phyloP scores from a whole-genome alignment of 1,284 basidiomycete genomes.

The Sporisorium scitamineum region DNA sequence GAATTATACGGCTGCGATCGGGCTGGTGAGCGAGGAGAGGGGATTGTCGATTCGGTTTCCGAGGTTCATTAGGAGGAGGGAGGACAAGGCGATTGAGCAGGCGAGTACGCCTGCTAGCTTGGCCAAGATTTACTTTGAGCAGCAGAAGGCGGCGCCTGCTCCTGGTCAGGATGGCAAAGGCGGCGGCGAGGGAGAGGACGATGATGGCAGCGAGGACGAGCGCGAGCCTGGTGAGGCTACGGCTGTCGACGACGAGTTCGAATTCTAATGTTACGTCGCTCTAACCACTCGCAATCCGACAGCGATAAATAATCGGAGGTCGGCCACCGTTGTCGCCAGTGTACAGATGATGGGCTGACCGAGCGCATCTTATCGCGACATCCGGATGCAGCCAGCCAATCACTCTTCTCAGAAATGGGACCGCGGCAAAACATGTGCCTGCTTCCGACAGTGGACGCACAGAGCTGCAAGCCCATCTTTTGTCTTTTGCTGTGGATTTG shows the following conservation, averaged over 20 bases:
- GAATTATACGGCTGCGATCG: conserved; percentile 83
- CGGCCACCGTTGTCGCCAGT: not conserved
- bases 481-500: too few relatives aligned
- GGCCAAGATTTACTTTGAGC: conserved; percentile 59
- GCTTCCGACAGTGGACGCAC: too few relatives aligned
- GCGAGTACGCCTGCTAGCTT: conserved; percentile 55
- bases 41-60: conserved; percentile 73
- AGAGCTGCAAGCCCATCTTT: too few relatives aligned
- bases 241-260: conserved; percentile 26
- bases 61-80: conserved; percentile 67
- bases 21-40: conserved; percentile 75
- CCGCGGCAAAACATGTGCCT: too few relatives aligned
- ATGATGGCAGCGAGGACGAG: conserved; percentile 16
- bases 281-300: not conserved
- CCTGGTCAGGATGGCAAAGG: conserved; percentile 16
- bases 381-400: not conserved
- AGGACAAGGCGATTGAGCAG: conserved; percentile 58
- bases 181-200: conserved; percentile 18
- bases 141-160: conserved; percentile 46
- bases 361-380: not conserved
- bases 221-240: not conserved
- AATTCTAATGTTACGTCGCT: conserved; percentile 24
- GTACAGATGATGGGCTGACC: too few relatives aligned
- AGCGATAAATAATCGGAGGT: not conserved
- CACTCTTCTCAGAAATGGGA: not conserved